A percentile compares a stretch with the other conserved stretches of the same genome.
phyloP scores from a whole-genome alignment of 2,329 filamentous ascomycete species.

The Alternaria sp. region DNA sequence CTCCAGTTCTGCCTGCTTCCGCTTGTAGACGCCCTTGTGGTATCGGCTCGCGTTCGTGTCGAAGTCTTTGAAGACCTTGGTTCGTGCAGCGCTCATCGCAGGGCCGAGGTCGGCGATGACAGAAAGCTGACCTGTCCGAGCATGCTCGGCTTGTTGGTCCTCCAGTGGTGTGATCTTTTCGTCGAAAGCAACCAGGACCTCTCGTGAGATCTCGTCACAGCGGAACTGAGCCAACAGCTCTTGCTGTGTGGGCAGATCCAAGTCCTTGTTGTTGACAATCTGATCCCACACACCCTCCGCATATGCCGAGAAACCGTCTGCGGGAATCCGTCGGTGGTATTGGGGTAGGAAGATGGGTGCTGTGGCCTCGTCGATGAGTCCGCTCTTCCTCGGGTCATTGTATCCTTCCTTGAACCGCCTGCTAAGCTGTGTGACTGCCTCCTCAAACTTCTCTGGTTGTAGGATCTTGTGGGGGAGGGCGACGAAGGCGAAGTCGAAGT shows the following conservation, averaged over 20 bases:
- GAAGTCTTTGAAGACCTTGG: constrained; percentile 80
- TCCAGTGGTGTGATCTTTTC: constrained; percentile 82
- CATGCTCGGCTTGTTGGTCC: constrained; percentile 78
- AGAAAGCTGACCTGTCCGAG: constrained; percentile 72
- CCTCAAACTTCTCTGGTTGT: constrained; percentile 87
- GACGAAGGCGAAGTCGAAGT: constrained; percentile 98
- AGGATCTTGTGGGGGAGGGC: constrained; percentile 96
- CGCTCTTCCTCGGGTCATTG: constrained; percentile 68
- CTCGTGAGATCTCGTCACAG: constrained; percentile 90
- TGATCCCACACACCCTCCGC: constrained; percentile 97
- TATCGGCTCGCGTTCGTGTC: constrained; percentile 91
- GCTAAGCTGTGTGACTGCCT: constrained; percentile 80
- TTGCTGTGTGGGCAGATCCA: constrained; percentile 95
- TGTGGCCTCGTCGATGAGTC: constrained; percentile 72
- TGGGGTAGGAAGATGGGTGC: constrained; percentile 88
- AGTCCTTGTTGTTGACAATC: constrained; percentile 97
- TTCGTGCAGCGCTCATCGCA: constrained; percentile 74
- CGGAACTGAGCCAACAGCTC: constrained; percentile 96
- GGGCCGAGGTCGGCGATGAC: constrained; percentile 78
- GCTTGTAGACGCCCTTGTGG: constrained; percentile 91
- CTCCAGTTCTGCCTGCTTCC: constrained; percentile 85
- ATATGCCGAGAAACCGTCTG: constrained; percentile 95
- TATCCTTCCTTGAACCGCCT: constrained; percentile 83
- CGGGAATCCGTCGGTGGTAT: constrained; percentile 94
- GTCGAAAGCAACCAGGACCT: constrained; percentile 86